Percentiles rank a stretch among this genome's conserved stretches.
These are phyloP conservation scores for Tulasnella sp. DNA, from an alignment of 768 basidiomycete species.

Conservation along the genomic window DNA sequence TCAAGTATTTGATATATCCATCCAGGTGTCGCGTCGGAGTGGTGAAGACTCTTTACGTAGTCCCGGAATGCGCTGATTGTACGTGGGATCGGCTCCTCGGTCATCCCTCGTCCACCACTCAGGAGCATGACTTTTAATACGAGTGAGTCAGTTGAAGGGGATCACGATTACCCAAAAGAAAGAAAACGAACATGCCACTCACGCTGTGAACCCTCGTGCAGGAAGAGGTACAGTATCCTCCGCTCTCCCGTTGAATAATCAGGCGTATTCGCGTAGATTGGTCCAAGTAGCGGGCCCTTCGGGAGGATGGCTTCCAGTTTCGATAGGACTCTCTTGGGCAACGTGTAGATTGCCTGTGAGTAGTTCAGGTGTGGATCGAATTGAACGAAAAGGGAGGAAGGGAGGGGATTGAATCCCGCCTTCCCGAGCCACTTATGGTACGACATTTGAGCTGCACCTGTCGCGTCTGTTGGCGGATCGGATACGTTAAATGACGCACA, in stretches of 20 bases:
- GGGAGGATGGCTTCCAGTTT: not conserved
- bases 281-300: not conserved
- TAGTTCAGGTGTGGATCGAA: constrained; percentile 5
- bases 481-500: too few species aligned
- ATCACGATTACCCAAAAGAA: too few species aligned
- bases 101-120: not conserved
- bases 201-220: not conserved
- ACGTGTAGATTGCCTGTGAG: not conserved
- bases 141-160: too few species aligned
- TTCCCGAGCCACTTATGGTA: not conserved
- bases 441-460: not conserved
- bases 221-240: not conserved
- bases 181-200: too few species aligned
- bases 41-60: not conserved
- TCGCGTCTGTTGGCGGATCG: not conserved
- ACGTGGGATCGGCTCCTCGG: not conserved
- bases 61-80: not conserved
- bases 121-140: not conserved
- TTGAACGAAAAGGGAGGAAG: not conserved
- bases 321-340: not conserved
- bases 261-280: not conserved
- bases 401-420: not conserved
- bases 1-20: constrained; percentile 5
- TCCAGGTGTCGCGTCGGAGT: not conserved
- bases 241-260: not conserved